Evolutionary conservation across 331 rosid genomes (phyloP).

Genomic region (Rhamnella rubrinervis): DNA sequence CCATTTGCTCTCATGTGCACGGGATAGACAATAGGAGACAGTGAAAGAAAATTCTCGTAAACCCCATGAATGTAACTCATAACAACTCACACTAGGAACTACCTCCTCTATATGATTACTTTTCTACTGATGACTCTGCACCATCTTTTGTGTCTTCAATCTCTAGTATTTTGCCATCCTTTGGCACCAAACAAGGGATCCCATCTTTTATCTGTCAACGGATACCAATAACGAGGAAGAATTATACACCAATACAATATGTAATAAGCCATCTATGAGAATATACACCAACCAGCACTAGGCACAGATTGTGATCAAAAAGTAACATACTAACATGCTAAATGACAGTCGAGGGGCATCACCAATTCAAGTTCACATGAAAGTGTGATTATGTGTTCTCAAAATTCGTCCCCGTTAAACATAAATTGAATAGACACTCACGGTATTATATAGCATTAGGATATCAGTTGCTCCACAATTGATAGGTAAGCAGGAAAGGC

Average conservation of each 20-base stretch:
- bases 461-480: neutral
- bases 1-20: neutral
- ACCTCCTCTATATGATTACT: conserved; percentile 27
- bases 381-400: too few species aligned
- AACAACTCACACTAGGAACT: conserved; percentile 5
- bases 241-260: neutral
- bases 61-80: neutral
- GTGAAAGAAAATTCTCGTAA: too few species aligned
- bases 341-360: too few species aligned
- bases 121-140: conserved; percentile 25
- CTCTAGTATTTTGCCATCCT: conserved; percentile 70
- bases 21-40: neutral
- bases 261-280: neutral
- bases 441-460: too few species aligned
- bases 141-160: conserved; percentile 40
- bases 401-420: too few species aligned
- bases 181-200: conserved; percentile 80
- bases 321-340: neutral
- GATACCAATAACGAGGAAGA: conserved; percentile 9
- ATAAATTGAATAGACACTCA: too few species aligned
- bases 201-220: conserved; percentile 66
- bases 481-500: neutral
- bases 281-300: neutral
- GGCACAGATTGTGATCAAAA: neutral
- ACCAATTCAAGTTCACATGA: too few species aligned